Percentiles rank a stretch among this genome's conserved stretches.
phyloP scores from a whole-genome alignment of 2,329 filamentous ascomycete genomes.

The Graphilbum sp. region DNA sequence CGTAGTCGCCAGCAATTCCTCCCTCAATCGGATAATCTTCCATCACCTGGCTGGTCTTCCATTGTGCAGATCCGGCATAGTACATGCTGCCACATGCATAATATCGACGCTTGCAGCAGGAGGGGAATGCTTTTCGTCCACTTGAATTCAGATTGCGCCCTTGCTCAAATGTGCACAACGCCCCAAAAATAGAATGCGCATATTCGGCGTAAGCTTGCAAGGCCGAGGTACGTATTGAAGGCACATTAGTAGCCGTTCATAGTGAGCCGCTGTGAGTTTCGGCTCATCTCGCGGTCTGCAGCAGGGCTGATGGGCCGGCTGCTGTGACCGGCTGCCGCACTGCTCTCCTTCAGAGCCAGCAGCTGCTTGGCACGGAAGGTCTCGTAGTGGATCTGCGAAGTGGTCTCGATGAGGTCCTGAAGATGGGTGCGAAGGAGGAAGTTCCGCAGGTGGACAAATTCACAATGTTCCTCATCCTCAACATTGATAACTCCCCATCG shows the following conservation, averaged over 20 bases:
- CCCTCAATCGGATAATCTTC: too few relatives aligned
- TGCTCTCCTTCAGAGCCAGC: constrained; percentile 94
- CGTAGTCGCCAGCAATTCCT: too few relatives aligned
- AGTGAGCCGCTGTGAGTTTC: constrained; percentile 90
- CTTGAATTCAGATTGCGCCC: too few relatives aligned
- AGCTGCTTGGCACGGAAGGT: constrained; percentile 99
- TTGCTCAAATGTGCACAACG: too few relatives aligned
- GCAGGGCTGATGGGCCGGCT: constrained; percentile 91
- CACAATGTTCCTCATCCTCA: constrained; percentile 98
- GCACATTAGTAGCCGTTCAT: constrained; percentile 99
- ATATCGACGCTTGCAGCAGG: too few relatives aligned
- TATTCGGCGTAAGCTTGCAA: too few relatives aligned
- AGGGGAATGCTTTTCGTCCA: too few relatives aligned
- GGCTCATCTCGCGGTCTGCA: constrained; percentile 89
- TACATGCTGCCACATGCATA: too few relatives aligned
- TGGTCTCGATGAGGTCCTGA: constrained; percentile 97
- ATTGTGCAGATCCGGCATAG: too few relatives aligned
- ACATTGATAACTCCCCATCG: constrained; percentile 99
- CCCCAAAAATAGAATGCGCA: too few relatives aligned
- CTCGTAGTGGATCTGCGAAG: constrained; percentile 99
- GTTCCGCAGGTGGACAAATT: constrained; percentile 96
- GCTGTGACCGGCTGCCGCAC: constrained; percentile 54
- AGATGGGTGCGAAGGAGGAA: constrained; percentile 97
- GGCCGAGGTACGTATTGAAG: too few relatives aligned
- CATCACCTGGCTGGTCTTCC: too few relatives aligned